Evolutionary conservation across 2,329 filamentous ascomycete species (phyloP), one percentile per base, ranked within the genome.

Genomic region (Fusarium clavum): DNA sequence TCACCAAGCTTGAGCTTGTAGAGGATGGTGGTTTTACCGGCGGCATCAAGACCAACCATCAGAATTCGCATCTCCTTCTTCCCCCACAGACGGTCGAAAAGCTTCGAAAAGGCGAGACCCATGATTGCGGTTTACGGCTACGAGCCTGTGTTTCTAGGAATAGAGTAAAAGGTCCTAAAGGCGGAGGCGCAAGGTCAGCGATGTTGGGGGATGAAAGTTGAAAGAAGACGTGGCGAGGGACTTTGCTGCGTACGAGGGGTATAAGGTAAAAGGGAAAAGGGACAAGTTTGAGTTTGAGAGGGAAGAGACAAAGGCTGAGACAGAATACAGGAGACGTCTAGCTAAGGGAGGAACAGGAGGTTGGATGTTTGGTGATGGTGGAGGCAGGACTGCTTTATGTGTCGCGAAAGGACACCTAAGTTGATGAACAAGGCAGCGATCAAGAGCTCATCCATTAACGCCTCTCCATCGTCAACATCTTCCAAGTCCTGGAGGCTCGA

Each of bases 41-140:
- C 96, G 79, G 96, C 96, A 84, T 99, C 96, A 79, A 99, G 91
- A 90, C 96, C 96, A 78, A 99, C 94, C 96, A 99, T 99, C 85
- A 99, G 85, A 87, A 99, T 98, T 88, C 96, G 91, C 96, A 99
- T 99, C 91, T 99, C 96, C 91, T 98, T 98, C 92, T 97, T 97
- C 81, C 95, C 94, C 92, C 94, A 97, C 84, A 98, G 90, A 87
- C 92, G 91, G 82, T 97, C 93, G 84, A 98, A 96, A 81, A 98
- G 83, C 90, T 96, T 97, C 79, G 94, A 98, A 86, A 98, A 94
- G 81, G 92, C 90, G 84, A 98, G 89, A 97, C 96, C 96, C 96
- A 99, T 99, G 84, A 84, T 94, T 86, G 88, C 87, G 87, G 83
- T 82, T 79, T 76, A 64, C 62, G 77, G 78, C 79, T 77, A 73